Evolutionary conservation across 1,284 basidiomycete species (phyloP).

Genomic region (Cutaneotrichosporon arboriforme): DNA sequence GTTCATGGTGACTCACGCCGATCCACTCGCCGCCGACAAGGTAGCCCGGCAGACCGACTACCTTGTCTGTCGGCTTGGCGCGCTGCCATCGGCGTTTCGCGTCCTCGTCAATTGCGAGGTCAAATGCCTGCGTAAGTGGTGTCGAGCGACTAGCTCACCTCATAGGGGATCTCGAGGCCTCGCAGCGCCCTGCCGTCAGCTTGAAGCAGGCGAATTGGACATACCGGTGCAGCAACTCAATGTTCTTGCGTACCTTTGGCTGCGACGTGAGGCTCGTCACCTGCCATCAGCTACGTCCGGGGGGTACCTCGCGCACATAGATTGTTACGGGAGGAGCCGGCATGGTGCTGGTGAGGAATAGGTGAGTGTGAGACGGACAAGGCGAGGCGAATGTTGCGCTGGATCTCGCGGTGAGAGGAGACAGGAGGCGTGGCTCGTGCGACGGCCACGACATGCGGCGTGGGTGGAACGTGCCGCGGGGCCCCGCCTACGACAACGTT

Average conservation of each 20-base stretch:
- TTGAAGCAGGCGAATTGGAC: not conserved
- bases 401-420: not conserved
- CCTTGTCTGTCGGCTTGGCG: constrained; percentile 37
- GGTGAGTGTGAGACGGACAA: not conserved
- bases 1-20: constrained; percentile 31
- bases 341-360: constrained; percentile 22
- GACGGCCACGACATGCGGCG: not conserved
- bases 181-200: constrained; percentile 10
- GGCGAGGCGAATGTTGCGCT: not conserved
- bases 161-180: constrained; percentile 43
- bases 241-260: constrained; percentile 41
- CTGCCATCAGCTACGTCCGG: constrained; percentile 14
- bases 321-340: constrained; percentile 33
- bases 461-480: not conserved
- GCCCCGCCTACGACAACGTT: not conserved
- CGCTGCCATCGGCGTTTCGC: constrained; percentile 46
- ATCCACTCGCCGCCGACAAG: constrained; percentile 45
- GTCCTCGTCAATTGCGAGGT: constrained; percentile 42
- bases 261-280: constrained; percentile 42
- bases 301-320: constrained; percentile 25
- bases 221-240: constrained; percentile 40
- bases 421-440: not conserved
- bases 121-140: constrained; percentile 20
- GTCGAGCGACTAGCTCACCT: constrained; percentile 22
- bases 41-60: constrained; percentile 44